A percentile compares a stretch with the other conserved stretches of the same genome.
These are phyloP conservation scores for Pulveroboletus frians DNA, from an alignment of 768 basidiomycete genomes.

Conservation along the genomic window DNA sequence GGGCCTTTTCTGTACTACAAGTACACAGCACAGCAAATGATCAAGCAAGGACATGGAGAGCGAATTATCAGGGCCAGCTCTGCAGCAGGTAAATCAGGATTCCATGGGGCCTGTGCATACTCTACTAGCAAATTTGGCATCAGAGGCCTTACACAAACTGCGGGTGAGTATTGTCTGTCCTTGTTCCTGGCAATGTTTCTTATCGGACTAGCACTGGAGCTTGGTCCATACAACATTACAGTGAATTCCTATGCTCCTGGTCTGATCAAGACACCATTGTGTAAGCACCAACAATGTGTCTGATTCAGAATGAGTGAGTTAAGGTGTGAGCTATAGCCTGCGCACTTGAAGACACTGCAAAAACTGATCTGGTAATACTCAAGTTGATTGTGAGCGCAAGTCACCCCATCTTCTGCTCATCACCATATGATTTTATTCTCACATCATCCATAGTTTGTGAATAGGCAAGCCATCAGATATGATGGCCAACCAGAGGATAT, in stretches of 20 bases:
- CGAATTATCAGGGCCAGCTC: constrained; percentile 46
- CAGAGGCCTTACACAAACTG: constrained; percentile 35
- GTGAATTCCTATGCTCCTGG: constrained; percentile 39
- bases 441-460: background rate
- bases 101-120: constrained; percentile 14
- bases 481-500: constrained; percentile 29
- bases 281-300: constrained; percentile 12
- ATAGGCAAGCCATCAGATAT: constrained; percentile 5
- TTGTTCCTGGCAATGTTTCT: background rate
- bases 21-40: constrained; percentile 57
- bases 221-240: constrained; percentile 30
- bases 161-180: constrained; percentile 19
- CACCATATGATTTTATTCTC: too few species aligned
- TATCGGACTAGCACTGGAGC: constrained; percentile 19
- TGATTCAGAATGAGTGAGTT: background rate
- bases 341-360: background rate
- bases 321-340: background rate
- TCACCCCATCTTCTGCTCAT: background rate
- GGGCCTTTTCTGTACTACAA: constrained; percentile 59
- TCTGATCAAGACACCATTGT: constrained; percentile 22
- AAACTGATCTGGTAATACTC: background rate
- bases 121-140: constrained; percentile 37
- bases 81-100: background rate
- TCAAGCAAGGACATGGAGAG: constrained; percentile 43
- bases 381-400: background rate